Conservation (phyloP, 1,284 basidiomycete genomes). For the Microbotryum violaceum region DNA sequence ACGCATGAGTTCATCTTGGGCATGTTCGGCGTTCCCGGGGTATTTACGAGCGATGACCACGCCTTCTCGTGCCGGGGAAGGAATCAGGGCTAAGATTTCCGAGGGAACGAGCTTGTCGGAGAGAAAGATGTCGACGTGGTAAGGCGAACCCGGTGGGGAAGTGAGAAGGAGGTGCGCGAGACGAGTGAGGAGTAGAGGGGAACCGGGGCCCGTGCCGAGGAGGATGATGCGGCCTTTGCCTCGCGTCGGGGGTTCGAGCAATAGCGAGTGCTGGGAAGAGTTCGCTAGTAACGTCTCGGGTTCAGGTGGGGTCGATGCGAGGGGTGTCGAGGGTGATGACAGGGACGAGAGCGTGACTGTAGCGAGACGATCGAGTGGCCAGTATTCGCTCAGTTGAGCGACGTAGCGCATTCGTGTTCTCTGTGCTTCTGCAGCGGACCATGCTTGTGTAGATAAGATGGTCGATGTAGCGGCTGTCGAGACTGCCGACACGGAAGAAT, state of each 20-base stretch:
- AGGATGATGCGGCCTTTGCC: constrained; percentile 66
- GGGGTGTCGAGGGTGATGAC: constrained; percentile 27
- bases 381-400: constrained; percentile 37
- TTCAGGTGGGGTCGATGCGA: not conserved
- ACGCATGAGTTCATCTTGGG: constrained; percentile 89
- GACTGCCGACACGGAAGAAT: not conserved
- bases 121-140: constrained; percentile 55
- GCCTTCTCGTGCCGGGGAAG: constrained; percentile 41
- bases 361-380: constrained; percentile 24
- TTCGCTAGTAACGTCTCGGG: too few species aligned
- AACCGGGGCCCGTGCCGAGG: constrained; percentile 89
- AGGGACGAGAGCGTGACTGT: constrained; percentile 36
- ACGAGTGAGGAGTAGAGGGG: constrained; percentile 81
- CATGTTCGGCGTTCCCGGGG: constrained; percentile 91
- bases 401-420: constrained; percentile 42
- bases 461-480: not conserved
- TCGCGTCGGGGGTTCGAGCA: constrained; percentile 22
- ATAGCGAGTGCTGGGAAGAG: constrained; percentile 25
- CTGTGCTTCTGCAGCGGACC: constrained; percentile 26
- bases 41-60: constrained; percentile 85
- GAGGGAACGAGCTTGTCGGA: constrained; percentile 96
- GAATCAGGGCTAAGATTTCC: constrained; percentile 79
- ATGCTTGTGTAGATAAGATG: not conserved
- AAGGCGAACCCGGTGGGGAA: constrained; percentile 53
- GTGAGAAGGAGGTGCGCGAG: constrained; percentile 77